phyloP scores from a whole-genome alignment of 192 early-diverging fungal species.

The Backusella macrospora region DNA sequence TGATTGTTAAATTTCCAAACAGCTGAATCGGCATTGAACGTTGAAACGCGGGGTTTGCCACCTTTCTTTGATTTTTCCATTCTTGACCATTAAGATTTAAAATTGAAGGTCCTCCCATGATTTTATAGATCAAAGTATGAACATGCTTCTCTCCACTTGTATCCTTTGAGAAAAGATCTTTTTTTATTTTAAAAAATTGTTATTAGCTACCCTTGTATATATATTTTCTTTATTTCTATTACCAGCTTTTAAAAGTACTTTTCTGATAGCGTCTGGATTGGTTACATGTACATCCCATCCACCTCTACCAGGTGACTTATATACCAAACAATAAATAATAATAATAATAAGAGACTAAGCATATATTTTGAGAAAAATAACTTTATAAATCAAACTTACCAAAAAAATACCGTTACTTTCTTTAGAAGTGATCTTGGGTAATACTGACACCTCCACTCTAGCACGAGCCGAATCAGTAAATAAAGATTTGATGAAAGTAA shows the following conservation, averaged over 20 bases:
- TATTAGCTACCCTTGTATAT: too few relatives aligned
- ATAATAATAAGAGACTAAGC: not conserved
- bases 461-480: not conserved
- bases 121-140: not conserved
- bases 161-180: conserved; percentile 24
- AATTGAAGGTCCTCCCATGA: not conserved
- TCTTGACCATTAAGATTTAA: not conserved
- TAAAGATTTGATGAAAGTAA: not conserved
- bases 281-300: not conserved
- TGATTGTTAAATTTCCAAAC: conserved; percentile 24
- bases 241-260: conserved; percentile 18
- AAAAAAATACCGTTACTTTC: not conserved
- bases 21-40: conserved; percentile 25
- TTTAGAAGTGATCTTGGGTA: not conserved
- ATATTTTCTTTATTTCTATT: not conserved
- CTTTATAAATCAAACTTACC: not conserved
- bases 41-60: conserved; percentile 35
- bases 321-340: not conserved
- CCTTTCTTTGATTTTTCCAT: conserved; percentile 13
- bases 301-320: not conserved
- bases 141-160: not conserved
- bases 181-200: too few relatives aligned
- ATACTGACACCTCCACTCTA: not conserved
- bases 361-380: not conserved
- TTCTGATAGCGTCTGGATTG: conserved; percentile 10